Conservation (phyloP, 2,329 filamentous ascomycete genomes). For the Xylariales sp. region DNA sequence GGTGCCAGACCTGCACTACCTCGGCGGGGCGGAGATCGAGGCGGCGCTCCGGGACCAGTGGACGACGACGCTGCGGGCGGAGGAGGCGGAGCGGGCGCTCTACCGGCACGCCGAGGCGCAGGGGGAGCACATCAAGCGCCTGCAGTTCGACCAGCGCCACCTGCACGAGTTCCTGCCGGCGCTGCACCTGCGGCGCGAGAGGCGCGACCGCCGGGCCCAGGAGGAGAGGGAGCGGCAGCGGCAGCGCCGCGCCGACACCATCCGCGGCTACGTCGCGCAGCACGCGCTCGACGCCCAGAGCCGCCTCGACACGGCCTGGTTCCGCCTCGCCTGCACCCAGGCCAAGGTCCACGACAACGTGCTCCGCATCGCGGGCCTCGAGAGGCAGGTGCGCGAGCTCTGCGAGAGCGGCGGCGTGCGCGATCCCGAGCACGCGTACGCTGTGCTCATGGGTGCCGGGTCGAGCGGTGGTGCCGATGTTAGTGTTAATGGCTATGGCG, state of each 20-base stretch:
- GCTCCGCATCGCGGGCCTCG: slow-evolving; percentile 12
- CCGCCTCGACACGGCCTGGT: slow-evolving; percentile 30
- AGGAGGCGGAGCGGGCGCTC: slow-evolving; percentile 24
- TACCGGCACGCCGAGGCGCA: slow-evolving; percentile 27
- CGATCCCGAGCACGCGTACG: slow-evolving; percentile 26
- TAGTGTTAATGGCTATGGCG: neutral
- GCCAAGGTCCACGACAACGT: slow-evolving; percentile 14
- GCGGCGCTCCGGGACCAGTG: slow-evolving; percentile 31
- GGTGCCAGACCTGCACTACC: slow-evolving; percentile 2
- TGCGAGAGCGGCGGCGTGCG: slow-evolving; percentile 28
- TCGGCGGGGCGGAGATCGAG: slow-evolving; percentile 8
- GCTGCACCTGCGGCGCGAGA: slow-evolving; percentile 28
- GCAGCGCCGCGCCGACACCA: neutral
- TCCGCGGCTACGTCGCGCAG: slow-evolving; percentile 28
- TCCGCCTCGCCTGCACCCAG: slow-evolving; percentile 6
- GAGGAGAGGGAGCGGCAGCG: slow-evolving; percentile 2
- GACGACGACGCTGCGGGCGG: slow-evolving; percentile 6
- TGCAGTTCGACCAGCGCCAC: slow-evolving; percentile 21
- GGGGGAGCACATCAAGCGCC: slow-evolving; percentile 19
- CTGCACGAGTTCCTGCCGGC: slow-evolving; percentile 29
- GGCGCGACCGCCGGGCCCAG: slow-evolving; percentile 6
- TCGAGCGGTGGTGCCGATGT: neutral
- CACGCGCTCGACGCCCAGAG: slow-evolving; percentile 32
- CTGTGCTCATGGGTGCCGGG: slow-evolving; percentile 26
- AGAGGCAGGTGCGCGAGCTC: slow-evolving; percentile 22